phyloP scores from a whole-genome alignment of 148 eudicot species.

The Silene conica region DNA sequence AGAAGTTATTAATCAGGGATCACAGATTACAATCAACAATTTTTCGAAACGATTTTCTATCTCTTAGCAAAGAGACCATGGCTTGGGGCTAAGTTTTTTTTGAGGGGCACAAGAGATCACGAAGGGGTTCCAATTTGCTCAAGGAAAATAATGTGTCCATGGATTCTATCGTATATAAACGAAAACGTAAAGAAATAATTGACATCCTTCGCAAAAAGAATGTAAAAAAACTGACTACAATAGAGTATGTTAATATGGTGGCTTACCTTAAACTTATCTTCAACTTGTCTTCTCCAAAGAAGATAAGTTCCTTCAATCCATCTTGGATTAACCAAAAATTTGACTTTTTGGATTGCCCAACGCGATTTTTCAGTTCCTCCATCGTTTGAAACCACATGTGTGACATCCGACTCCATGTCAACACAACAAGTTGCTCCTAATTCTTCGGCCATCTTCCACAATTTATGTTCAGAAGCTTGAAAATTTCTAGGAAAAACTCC shows the following conservation, averaged over 20 bases:
- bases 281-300: constrained; percentile 56
- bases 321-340: constrained; percentile 45
- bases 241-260: not conserved
- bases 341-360: constrained; percentile 51
- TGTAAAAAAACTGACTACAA: no score
- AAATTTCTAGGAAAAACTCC: constrained; percentile 40
- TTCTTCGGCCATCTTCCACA: constrained; percentile 63
- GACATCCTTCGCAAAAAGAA: no score
- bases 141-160: no score
- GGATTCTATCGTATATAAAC: no score
- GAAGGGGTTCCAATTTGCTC: no score
- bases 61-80: no score
- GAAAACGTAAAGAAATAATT: no score
- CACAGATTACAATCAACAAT: no score
- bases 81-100: no score
- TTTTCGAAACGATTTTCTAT: no score
- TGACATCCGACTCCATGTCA: constrained; percentile 40
- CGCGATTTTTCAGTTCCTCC: constrained; percentile 54
- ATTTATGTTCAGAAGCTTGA: constrained; percentile 34
- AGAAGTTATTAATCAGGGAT: no score
- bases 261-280: constrained; percentile 55
- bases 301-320: constrained; percentile 65
- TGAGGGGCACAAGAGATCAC: no score
- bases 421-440: constrained; percentile 58
- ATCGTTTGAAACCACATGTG: constrained; percentile 54